Percentiles rank a stretch among this genome's conserved stretches.
phyloP scores from a whole-genome alignment of 441 rosid genomes.

The Gossypium lobatum region DNA sequence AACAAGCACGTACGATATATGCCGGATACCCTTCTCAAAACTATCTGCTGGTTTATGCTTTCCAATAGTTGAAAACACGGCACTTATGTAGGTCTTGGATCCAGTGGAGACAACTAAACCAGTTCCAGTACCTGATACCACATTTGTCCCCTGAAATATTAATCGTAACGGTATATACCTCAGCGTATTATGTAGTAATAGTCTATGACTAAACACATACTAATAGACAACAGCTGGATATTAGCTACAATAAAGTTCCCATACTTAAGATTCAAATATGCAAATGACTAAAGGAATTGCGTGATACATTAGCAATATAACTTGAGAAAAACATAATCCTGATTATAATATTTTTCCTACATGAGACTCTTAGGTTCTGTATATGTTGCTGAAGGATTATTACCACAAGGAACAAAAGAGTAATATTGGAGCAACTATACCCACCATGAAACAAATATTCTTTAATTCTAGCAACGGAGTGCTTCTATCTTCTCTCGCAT shows the following conservation, averaged over 20 bases:
- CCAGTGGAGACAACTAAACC: constrained; percentile 73
- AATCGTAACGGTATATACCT: constrained; percentile 11
- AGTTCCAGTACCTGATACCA: constrained; percentile 68
- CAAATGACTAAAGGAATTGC: background rate
- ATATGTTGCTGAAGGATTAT: background rate
- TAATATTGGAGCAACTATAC: constrained; percentile 6
- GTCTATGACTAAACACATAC: background rate
- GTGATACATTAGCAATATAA: background rate
- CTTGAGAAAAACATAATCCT: background rate
- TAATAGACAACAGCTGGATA: background rate
- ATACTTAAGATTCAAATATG: background rate
- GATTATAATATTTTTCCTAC: background rate
- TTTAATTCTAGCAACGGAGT: constrained; percentile 63
- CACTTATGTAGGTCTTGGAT: constrained; percentile 62
- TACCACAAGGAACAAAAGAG: constrained; percentile 6
- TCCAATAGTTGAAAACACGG: constrained; percentile 51
- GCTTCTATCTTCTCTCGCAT: constrained; percentile 38
- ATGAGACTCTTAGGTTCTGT: background rate
- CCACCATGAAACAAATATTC: constrained; percentile 73
- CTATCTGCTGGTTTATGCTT: constrained; percentile 53
- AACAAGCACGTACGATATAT: constrained; percentile 50
- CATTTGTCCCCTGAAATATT: constrained; percentile 58
- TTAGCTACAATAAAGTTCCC: background rate
- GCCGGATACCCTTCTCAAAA: constrained; percentile 45
- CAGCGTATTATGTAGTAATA: background rate